Evolutionary conservation across 441 rosid species (phyloP), one percentile per base, ranked within the genome.

Genomic region (Rhodomyrtus psidioides): DNA sequence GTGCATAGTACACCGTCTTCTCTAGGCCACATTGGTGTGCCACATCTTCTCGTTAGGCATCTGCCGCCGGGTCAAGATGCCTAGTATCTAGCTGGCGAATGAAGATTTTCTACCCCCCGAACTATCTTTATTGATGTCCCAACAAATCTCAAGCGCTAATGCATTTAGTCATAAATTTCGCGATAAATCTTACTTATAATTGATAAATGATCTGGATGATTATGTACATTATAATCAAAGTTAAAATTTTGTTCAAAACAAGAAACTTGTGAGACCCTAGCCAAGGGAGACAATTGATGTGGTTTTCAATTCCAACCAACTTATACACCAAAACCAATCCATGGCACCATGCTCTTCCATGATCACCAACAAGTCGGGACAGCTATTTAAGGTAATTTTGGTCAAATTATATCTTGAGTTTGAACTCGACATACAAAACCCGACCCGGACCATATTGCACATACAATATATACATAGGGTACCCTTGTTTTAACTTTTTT

Each of bases 381-480:
- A 34, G 46, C 46, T 34, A 9, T 19, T 19, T 34, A 34, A 2
- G 1, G 17, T 34, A 23, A 12, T 34, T 9, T 65, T 19, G 2
- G 46, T 65, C 10, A 65, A 65, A 5, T 65, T 65, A 65, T 14
- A 6, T 58, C 34, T 58, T 2, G 7, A n/a, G 30, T 62, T 62
- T 30, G 1, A 28, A 62, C 1, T 12, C 5, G 0, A 5, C 0
- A 4, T 30, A 39, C 26, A 62, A 62, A 5, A 30, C 5, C 59
- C 27, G 6, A 10, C 79, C 26, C 13, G 0, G 44, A 46, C 74
- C 42, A 34, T 34, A 19, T 34, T 2, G 49, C 49, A 10, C 4
- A 14, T 2, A 34, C 26, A 21, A 65, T 65, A 26, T 19, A n/a
- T n/a, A n/a, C n/a, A n/a, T 28, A 0, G 34, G 6, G 34, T 1